phyloP scores from a whole-genome alignment of 768 basidiomycete genomes.

The Amanita rimosa region DNA sequence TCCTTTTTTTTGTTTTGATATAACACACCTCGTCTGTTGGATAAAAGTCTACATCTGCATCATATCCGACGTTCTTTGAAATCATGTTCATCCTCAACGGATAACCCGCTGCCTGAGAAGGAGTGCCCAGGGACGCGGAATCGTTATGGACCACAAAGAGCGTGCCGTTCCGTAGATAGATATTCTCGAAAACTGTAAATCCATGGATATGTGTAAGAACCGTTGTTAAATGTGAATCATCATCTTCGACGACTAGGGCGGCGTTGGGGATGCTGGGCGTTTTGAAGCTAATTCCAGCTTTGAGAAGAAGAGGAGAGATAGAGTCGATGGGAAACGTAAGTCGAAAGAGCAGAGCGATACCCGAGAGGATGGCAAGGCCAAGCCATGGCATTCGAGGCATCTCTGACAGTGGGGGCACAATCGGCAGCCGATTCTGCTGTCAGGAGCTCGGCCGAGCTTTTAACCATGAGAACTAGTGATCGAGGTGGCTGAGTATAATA shows the following conservation, averaged over 20 bases:
- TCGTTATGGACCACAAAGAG: slow-evolving; percentile 48
- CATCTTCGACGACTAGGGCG: background rate
- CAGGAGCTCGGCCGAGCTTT: background rate
- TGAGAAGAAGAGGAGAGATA: background rate
- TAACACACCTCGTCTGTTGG: slow-evolving; percentile 21
- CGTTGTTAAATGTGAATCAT: background rate
- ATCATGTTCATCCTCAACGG: slow-evolving; percentile 35
- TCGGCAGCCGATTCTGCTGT: no score
- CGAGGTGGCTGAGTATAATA: background rate
- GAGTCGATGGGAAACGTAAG: background rate
- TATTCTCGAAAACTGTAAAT: slow-evolving; percentile 65
- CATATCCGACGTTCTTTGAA: slow-evolving; percentile 14
- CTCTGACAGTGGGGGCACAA: background rate
- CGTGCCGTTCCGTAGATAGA: slow-evolving; percentile 68
- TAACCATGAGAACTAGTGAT: background rate
- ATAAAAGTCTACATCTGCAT: slow-evolving; percentile 12
- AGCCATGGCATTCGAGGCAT: background rate
- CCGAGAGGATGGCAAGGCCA: background rate
- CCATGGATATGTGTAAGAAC: slow-evolving; percentile 29
- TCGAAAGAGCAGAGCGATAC: background rate
- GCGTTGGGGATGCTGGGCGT: background rate
- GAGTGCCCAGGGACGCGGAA: background rate
- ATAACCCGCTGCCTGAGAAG: slow-evolving; percentile 17
- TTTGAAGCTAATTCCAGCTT: background rate
- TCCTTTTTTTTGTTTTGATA: background rate